Conservation (phyloP, 371 early-diverging fungal genomes). For the Mortierella sp. region DNA sequence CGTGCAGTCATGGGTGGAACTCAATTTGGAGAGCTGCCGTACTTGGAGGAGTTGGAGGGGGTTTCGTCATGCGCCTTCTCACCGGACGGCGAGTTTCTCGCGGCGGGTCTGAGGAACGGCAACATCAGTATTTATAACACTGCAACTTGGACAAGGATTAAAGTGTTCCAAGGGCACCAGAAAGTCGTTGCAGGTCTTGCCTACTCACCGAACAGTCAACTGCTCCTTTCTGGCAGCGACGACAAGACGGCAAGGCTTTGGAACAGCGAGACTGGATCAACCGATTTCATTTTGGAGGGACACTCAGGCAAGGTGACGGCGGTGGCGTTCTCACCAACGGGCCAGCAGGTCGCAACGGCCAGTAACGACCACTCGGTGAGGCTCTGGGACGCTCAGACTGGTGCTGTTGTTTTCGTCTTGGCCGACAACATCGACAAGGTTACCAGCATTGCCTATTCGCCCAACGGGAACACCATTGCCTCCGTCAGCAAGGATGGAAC, state of each 20-base stretch:
- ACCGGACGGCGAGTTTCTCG: background rate
- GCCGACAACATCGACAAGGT: background rate
- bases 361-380: background rate
- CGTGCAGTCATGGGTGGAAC: background rate
- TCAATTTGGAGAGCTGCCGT: constrained; percentile 4
- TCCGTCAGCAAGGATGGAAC: rapidly evolving
- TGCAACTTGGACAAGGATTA: background rate
- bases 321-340: background rate
- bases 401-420: background rate
- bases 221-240: background rate
- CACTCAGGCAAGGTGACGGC: background rate
- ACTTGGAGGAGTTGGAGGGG: background rate
- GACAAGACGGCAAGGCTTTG: background rate
- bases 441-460: background rate
- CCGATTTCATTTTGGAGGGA: background rate
- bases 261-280: background rate
- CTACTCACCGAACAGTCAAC: background rate
- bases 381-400: background rate
- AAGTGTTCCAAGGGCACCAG: too few species aligned
- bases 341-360: background rate
- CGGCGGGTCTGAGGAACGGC: too few species aligned
- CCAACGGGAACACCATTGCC: too few species aligned
- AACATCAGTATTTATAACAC: background rate
- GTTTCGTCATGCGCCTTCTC: background rate
- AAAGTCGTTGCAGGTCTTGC: background rate